phyloP scores from a whole-genome alignment of 306 rosid genomes.

The Lathyrus tuberosus region DNA sequence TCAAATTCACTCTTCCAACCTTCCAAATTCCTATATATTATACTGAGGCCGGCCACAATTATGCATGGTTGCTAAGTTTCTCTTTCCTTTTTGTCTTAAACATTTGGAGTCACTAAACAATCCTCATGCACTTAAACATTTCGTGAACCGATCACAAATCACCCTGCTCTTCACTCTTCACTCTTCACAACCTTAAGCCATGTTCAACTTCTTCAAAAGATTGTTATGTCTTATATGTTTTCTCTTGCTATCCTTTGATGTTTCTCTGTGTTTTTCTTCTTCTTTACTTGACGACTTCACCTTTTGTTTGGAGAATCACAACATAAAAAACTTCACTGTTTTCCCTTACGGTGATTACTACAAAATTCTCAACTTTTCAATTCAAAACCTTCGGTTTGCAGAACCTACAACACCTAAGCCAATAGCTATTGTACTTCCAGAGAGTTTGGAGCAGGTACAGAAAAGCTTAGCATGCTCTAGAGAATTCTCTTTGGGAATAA shows the following conservation, averaged over 20 bases:
- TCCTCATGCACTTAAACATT: slow-evolving; percentile 34
- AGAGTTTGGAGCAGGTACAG: slow-evolving; percentile 55
- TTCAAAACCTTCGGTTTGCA: slow-evolving; percentile 67
- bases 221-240: slow-evolving; percentile 23
- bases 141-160: slow-evolving; percentile 30
- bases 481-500: slow-evolving; percentile 44
- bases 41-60: slow-evolving; percentile 55
- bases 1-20: slow-evolving; percentile 35
- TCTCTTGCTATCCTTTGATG: slow-evolving; percentile 31
- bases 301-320: slow-evolving; percentile 56
- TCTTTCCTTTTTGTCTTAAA: slow-evolving; percentile 50
- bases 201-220: slow-evolving; percentile 34
- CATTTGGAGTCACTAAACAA: slow-evolving; percentile 41
- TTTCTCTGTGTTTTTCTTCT: slow-evolving; percentile 39
- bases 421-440: slow-evolving; percentile 62
- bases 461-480: slow-evolving; percentile 53
- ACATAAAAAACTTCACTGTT: slow-evolving; percentile 60
- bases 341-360: slow-evolving; percentile 52
- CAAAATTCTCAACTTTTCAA: slow-evolving; percentile 63
- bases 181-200: slow-evolving; percentile 43
- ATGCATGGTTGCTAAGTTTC: slow-evolving; percentile 38
- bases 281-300: slow-evolving; percentile 36
- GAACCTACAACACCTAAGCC: slow-evolving; percentile 59
- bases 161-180: slow-evolving; percentile 40
- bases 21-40: slow-evolving; percentile 34